Conservation (phyloP, 192 early-diverging fungal species). For the Entrophospora sp. region DNA sequence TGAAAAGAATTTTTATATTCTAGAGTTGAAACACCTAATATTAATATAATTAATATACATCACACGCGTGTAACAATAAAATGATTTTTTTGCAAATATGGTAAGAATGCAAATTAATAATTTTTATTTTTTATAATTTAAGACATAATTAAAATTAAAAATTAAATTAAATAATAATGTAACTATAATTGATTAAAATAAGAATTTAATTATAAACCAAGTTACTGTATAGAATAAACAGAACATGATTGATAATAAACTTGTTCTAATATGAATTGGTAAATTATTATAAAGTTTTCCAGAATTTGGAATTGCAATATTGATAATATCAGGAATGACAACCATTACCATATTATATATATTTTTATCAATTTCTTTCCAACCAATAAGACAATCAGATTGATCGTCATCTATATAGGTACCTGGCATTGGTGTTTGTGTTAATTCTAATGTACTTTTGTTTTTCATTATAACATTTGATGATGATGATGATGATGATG, state of each 20-base stretch:
- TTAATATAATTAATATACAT: too few relatives aligned
- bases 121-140: too few relatives aligned
- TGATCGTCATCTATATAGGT: not conserved
- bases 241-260: not conserved
- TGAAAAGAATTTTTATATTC: too few relatives aligned
- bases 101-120: too few relatives aligned
- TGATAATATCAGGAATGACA: not conserved
- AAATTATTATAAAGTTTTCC: not conserved
- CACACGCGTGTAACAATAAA: too few relatives aligned
- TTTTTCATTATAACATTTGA: not conserved
- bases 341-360: not conserved
- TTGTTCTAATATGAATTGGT: conserved; percentile 3
- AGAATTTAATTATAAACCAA: not conserved
- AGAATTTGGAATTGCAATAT: not conserved
- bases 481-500: too few relatives aligned
- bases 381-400: not conserved
- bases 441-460: not conserved
- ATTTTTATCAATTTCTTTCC: not conserved
- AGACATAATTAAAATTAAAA: too few relatives aligned
- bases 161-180: too few relatives aligned
- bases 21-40: too few relatives aligned
- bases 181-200: too few relatives aligned
- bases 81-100: too few relatives aligned
- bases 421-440: not conserved
- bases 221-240: not conserved